These are phyloP conservation scores for Aspergillus ochraceoroseus DNA, from an alignment of 2,329 filamentous ascomycete species.

Conservation along the genomic window DNA sequence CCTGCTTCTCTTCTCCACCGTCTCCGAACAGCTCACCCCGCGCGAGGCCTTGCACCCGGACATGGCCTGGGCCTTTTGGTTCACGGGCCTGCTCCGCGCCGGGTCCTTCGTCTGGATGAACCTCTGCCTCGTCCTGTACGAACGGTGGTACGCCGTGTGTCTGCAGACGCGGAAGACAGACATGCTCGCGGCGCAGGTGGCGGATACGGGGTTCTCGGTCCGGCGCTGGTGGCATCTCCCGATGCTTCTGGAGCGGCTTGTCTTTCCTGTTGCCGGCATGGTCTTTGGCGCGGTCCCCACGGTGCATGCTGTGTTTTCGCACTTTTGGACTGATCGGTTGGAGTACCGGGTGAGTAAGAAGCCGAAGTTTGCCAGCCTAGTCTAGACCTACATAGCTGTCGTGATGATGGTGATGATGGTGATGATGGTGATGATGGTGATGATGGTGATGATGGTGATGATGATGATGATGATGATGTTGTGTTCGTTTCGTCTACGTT, in stretches of 20 bases:
- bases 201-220: conserved; percentile 58
- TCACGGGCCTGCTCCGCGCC: conserved; percentile 58
- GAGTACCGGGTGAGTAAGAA: conserved; percentile 71
- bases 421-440: no score
- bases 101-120: conserved; percentile 60
- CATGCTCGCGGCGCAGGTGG: conserved; percentile 61
- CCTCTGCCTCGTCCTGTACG: conserved; percentile 62
- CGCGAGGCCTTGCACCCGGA: conserved; percentile 49
- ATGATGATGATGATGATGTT: no score
- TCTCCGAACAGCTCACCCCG: conserved; percentile 55
- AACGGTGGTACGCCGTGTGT: conserved; percentile 60
- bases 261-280: conserved; percentile 63
- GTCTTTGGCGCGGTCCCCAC: conserved; percentile 64
- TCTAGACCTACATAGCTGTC: no score
- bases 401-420: no score
- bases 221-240: conserved; percentile 53
- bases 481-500: no score
- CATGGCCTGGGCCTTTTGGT: conserved; percentile 55
- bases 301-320: conserved; percentile 62
- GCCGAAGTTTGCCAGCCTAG: conserved; percentile 44
- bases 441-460: no score
- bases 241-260: conserved; percentile 59
- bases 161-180: conserved; percentile 59
- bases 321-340: conserved; percentile 65
- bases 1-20: conserved; percentile 57